Evolutionary conservation across 169 alveolate genomes (phyloP).

Genomic region (Plasmodium reichenowi): DNA sequence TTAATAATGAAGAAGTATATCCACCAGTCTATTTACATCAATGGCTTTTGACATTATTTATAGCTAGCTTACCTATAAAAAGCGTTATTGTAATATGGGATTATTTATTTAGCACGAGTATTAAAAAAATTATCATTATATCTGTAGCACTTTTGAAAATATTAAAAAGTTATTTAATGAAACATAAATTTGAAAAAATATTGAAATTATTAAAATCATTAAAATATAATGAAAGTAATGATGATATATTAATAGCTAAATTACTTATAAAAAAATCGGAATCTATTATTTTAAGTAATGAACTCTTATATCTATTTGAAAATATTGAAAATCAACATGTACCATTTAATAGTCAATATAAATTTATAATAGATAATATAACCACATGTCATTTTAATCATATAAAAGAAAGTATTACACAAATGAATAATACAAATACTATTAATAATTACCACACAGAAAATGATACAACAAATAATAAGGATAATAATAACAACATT

Average conservation of each 20-base stretch:
- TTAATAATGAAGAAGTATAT: constrained; percentile 79
- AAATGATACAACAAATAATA: neutral
- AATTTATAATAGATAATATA: constrained; percentile 31
- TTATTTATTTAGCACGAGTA: constrained; percentile 71
- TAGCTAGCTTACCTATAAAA: constrained; percentile 81
- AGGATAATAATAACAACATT: neutral
- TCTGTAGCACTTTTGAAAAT: constrained; percentile 61
- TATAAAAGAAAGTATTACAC: neutral
- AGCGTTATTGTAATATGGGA: constrained; percentile 83
- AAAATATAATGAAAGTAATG: constrained; percentile 74
- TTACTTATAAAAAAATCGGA: constrained; percentile 56
- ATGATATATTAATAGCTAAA: constrained; percentile 72
- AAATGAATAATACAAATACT: neutral
- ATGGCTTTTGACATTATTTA: constrained; percentile 80
- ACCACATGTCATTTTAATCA: constrained; percentile 50
- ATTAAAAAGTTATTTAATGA: constrained; percentile 61
- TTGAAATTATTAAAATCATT: constrained; percentile 55
- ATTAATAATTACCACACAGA: neutral
- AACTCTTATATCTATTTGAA: constrained; percentile 33
- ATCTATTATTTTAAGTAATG: constrained; percentile 26
- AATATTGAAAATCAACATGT: constrained; percentile 46
- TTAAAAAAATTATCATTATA: constrained; percentile 55
- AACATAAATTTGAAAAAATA: constrained; percentile 73
- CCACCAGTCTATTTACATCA: constrained; percentile 83
- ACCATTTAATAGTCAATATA: constrained; percentile 32